Base-by-base conservation (phyloP, 2,329 filamentous ascomycete genomes). In the Xylaria arbuscula region DNA sequence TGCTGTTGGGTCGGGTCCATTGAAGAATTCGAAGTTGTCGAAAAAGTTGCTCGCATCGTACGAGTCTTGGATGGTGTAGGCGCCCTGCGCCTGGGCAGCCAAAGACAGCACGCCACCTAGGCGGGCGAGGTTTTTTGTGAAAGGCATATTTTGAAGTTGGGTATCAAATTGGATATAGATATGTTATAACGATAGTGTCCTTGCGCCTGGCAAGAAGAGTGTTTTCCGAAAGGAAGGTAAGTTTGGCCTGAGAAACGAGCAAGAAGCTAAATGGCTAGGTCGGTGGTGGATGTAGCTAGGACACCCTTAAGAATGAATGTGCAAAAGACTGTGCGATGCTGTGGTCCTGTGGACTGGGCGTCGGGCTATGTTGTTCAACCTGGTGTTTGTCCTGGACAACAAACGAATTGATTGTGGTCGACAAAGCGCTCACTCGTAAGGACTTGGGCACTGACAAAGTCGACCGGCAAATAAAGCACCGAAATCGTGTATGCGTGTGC, bases 1-100 rank as follows among this genome's bases (percentile, higher is more conserved):
- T 70, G 89, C 74, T 1, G 93, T 96, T 0, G 93, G 93, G 75
- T 96, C 93, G 0, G 80, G 67, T 3, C 78, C 80, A 61, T 77
- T 81, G 79, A 85, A 89, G 80, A 90, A 90, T 66, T 83, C 81
- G 74, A 88, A 88, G 60, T 80, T 78, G 22, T 81, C 72, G 77
- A 88, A 88, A 78, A 89, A 89, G 81, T 88, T 89, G 76, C 77
- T 80, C 7, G 76, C 66, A 77, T 88, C 82, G 78, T 82, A 89
- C 51, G 78, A 76, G 72, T 85, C 83, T 63, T 81, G 77, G 59
- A 88, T 80, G 11, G 75, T 77, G 76, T 88, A 89, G 62, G 73
- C 69, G 17, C 69, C 28, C 36, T 68, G 63, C 17, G 61, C 74
- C 42, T 75, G 73, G 22, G 73, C 66, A 32, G 71, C 72, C 24